A percentile compares a stretch with the other conserved stretches of the same genome.
phyloP scores from a whole-genome alignment of 768 basidiomycete species.

The Lanmaoa rubissima region DNA sequence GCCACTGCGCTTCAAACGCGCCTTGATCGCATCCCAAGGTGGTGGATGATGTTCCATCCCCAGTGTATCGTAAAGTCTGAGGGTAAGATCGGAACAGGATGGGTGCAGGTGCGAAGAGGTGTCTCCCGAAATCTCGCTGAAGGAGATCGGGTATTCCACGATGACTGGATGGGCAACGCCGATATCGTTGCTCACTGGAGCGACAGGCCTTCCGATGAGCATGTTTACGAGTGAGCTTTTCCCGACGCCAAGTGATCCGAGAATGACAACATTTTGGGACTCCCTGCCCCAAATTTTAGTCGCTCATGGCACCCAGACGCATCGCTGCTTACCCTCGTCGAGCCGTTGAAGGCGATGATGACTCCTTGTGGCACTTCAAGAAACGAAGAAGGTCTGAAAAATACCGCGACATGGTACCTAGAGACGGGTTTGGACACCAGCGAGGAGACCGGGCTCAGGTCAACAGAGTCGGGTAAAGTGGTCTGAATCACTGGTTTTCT shows the following conservation, averaged over 20 bases:
- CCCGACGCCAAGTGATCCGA: constrained; percentile 31
- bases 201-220: constrained; percentile 27
- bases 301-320: neutral
- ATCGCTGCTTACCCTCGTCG: constrained; percentile 8
- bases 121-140: neutral
- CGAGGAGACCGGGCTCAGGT: neutral
- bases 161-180: constrained; percentile 11
- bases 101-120: no score
- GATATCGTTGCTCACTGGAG: constrained; percentile 25
- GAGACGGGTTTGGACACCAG: neutral
- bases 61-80: constrained; percentile 20
- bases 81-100: neutral
- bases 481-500: neutral
- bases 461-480: neutral
- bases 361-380: neutral
- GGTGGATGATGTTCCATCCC: constrained; percentile 20
- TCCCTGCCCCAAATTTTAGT: constrained; percentile 3
- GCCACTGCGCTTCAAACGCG: constrained; percentile 12
- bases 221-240: constrained; percentile 45
- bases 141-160: constrained; percentile 12
- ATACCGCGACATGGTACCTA: neutral
- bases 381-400: neutral
- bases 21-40: constrained; percentile 13
- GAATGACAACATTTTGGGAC: constrained; percentile 17
- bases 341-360: neutral